Percentiles rank a stretch among this genome's conserved stretches.
These are phyloP conservation scores for Psilocybe cubensis DNA, from an alignment of 768 basidiomycete genomes.

Conservation along the genomic window DNA sequence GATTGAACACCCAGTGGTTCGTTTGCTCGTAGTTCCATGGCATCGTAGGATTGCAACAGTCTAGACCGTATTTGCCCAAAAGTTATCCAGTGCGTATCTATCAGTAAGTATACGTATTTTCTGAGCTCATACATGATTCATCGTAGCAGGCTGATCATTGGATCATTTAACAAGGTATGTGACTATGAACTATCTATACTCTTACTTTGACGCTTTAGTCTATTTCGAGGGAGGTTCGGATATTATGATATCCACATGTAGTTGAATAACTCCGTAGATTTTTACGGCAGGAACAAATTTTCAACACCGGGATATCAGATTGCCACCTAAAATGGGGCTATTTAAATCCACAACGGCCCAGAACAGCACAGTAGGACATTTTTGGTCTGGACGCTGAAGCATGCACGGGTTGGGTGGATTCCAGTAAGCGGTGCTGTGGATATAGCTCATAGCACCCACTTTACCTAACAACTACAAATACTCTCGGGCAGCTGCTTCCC, in stretches of 20 bases:
- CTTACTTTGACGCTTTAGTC: neutral
- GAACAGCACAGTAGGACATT: neutral
- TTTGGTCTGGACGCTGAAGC: neutral
- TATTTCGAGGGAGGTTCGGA: neutral
- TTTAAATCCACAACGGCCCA: neutral
- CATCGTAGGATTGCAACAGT: too few species aligned
- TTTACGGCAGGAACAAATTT: neutral
- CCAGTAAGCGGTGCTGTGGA: neutral
- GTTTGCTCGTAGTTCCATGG: too few species aligned
- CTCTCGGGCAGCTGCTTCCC: too few species aligned
- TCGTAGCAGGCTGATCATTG: neutral
- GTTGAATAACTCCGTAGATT: neutral
- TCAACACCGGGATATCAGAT: neutral
- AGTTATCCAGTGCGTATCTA: too few species aligned
- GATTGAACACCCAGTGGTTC: too few species aligned
- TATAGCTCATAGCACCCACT: neutral
- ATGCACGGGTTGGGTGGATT: neutral
- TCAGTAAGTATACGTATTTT: too few species aligned
- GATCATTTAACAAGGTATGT: neutral
- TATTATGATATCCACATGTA: neutral
- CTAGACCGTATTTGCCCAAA: too few species aligned
- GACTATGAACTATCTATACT: neutral
- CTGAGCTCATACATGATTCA: neutral
- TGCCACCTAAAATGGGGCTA: neutral
- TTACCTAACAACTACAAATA: conserved; percentile 4